phyloP scores from a whole-genome alignment of 257 asterid species.

The Nemophila menziesii region DNA sequence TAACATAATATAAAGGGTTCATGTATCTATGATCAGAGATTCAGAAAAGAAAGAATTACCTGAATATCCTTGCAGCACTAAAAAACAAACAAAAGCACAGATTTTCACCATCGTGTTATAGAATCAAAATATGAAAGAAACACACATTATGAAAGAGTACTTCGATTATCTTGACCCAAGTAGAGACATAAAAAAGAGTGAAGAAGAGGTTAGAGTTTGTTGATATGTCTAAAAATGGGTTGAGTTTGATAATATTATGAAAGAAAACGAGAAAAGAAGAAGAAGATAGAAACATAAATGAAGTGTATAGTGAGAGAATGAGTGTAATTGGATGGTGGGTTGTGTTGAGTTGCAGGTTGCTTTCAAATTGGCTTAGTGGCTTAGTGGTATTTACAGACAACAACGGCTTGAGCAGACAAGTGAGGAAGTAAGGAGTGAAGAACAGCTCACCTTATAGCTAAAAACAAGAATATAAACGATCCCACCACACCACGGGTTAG shows the following conservation, averaged over 20 bases:
- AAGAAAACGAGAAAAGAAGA: too few relatives aligned
- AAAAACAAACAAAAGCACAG: constrained; percentile 32
- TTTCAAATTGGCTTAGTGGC: too few relatives aligned
- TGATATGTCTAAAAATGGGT: constrained; percentile 22
- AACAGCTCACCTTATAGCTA: constrained; percentile 13
- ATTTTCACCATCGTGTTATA: constrained; percentile 28
- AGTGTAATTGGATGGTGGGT: constrained; percentile 5
- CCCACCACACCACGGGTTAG: not conserved
- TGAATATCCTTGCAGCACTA: constrained; percentile 53
- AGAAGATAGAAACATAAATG: too few relatives aligned
- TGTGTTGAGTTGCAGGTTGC: too few relatives aligned
- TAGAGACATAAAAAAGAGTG: constrained; percentile 53
- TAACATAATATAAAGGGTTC: constrained; percentile 1
- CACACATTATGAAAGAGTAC: not conserved
- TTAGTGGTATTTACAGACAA: constrained; percentile 18
- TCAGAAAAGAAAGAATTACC: constrained; percentile 29
- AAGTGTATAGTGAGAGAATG: not conserved
- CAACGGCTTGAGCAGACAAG: constrained; percentile 47
- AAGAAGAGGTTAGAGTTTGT: constrained; percentile 26
- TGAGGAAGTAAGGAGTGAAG: constrained; percentile 39
- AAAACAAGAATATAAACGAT: constrained; percentile 13
- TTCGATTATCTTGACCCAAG: constrained; percentile 1
- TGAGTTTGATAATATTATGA: not conserved
- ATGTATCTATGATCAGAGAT: constrained; percentile 11
- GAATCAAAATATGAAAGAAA: constrained; percentile 18